Evolutionary conservation across 352 stramenopile species (phyloP).

Genomic region (Phytophthora syringae): DNA sequence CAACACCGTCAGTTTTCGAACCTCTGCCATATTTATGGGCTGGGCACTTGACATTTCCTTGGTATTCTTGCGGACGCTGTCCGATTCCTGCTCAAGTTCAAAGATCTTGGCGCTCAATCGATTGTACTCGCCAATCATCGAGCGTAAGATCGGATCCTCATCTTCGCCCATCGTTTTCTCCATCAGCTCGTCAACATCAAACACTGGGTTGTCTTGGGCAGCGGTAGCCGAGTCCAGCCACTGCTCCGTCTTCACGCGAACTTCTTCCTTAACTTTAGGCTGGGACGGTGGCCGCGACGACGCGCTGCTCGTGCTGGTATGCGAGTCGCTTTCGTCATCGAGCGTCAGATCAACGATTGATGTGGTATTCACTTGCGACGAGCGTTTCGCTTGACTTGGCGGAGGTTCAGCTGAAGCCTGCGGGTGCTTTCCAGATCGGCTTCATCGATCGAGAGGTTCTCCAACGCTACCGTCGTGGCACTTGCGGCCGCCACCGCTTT

Average conservation of each 20-base stretch:
- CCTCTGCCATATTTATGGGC: constrained; percentile 44
- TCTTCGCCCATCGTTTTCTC: constrained; percentile 45
- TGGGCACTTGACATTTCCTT: constrained; percentile 42
- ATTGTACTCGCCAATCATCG: constrained; percentile 72
- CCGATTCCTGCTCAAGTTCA: constrained; percentile 47
- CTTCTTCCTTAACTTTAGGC: constrained; percentile 36
- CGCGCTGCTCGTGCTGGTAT: constrained; percentile 6
- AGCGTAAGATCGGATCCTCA: constrained; percentile 58
- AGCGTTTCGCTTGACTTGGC: constrained; percentile 23
- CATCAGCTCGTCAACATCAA: constrained; percentile 43
- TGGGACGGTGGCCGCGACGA: constrained; percentile 9
- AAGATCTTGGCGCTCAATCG: constrained; percentile 51
- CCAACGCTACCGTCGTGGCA: constrained; percentile 24
- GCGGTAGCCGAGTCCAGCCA: constrained; percentile 34
- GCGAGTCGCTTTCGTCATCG: constrained; percentile 37
- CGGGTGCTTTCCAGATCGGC: background rate
- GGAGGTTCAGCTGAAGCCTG: background rate
- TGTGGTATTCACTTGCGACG: constrained; percentile 3
- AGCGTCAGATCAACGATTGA: constrained; percentile 50
- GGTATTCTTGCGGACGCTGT: constrained; percentile 35
- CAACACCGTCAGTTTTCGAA: constrained; percentile 19
- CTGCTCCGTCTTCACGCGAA: constrained; percentile 36
- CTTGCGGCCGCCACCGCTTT: constrained; percentile 11
- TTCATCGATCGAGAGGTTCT: constrained; percentile 37
- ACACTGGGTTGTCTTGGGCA: constrained; percentile 17